Conservation (phyloP, 768 basidiomycete species). For the Mycena rosella region DNA sequence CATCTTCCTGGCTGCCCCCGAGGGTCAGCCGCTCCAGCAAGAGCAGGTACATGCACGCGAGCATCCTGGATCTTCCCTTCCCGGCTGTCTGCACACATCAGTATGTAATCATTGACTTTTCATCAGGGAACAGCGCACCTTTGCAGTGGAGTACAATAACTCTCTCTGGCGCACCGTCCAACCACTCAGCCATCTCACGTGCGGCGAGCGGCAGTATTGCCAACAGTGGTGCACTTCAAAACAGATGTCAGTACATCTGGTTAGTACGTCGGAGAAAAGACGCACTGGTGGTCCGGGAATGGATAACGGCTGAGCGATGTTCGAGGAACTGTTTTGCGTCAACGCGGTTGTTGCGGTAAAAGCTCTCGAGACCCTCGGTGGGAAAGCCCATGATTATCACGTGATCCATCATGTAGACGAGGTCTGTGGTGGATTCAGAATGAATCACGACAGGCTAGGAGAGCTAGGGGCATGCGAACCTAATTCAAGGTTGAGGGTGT, state of each 20-base stretch:
- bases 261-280: conserved; percentile 26
- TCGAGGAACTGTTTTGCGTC: conserved; percentile 85
- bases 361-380: conserved; percentile 79
- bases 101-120: not conserved
- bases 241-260: not conserved
- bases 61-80: conserved; percentile 88
- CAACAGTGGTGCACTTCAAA: conserved; percentile 78
- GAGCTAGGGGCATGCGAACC: not conserved
- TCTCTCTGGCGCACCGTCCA: conserved; percentile 71
- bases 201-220: conserved; percentile 79
- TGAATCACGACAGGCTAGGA: not conserved
- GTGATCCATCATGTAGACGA: conserved; percentile 79
- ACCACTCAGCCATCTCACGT: conserved; percentile 81
- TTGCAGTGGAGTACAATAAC: conserved; percentile 92
- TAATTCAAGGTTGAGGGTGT: conserved; percentile 66
- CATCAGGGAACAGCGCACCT: conserved; percentile 57
- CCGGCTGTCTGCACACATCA: conserved; percentile 77
- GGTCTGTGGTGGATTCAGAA: conserved; percentile 51
- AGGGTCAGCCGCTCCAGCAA: conserved; percentile 62
- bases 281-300: conserved; percentile 92
- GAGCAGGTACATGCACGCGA: conserved; percentile 87
- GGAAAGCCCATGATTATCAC: conserved; percentile 90
- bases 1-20: conserved; percentile 64
- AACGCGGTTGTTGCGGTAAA: conserved; percentile 84
- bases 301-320: conserved; percentile 83